phyloP scores from a whole-genome alignment of 2,329 filamentous ascomycete species.

The Tolypocladium tundrense region DNA sequence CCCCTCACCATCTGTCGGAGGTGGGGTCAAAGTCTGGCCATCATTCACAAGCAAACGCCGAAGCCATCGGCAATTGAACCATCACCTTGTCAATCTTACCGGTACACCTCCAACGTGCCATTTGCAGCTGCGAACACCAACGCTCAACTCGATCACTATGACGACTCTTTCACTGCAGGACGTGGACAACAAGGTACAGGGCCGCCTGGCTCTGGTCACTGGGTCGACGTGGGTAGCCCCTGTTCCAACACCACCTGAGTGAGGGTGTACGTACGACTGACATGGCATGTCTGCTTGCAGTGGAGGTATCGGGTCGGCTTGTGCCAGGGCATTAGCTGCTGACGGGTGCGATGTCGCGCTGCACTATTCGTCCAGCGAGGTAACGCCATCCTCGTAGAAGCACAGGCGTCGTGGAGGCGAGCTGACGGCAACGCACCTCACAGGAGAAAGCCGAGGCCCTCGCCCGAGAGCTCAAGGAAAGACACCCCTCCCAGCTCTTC shows the following conservation, averaged over 20 bases:
- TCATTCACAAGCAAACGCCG: not conserved
- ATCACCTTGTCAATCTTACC: not conserved
- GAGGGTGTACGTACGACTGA: not conserved
- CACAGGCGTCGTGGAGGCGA: not conserved
- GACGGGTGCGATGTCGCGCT: slow-evolving; percentile 24
- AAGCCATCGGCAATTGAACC: not conserved
- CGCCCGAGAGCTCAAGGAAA: slow-evolving; percentile 12
- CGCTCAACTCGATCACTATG: slow-evolving; percentile 2
- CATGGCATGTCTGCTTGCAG: slow-evolving; percentile 7
- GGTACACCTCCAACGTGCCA: not conserved
- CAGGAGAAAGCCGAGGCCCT: slow-evolving; percentile 20
- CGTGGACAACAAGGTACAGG: slow-evolving; percentile 13
- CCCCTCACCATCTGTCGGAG: not conserved
- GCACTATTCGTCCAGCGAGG: slow-evolving; percentile 22
- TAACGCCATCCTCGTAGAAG: slow-evolving; percentile 1
- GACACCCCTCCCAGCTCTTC: slow-evolving; percentile 18
- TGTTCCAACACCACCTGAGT: not conserved
- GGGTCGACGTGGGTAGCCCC: slow-evolving; percentile 16
- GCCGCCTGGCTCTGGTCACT: slow-evolving; percentile 21
- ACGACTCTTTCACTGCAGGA: slow-evolving; percentile 10
- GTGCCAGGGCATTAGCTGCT: slow-evolving; percentile 19
- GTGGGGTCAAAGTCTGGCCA: not conserved
- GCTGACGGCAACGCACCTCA: not conserved
- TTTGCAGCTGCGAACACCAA: not conserved
- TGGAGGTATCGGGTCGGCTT: slow-evolving; percentile 23